Percentiles rank a stretch among this genome's conserved stretches.
phyloP scores from a whole-genome alignment of 495 filamentous ascomycete species.

The Podospora bellae-mahoneyi region DNA sequence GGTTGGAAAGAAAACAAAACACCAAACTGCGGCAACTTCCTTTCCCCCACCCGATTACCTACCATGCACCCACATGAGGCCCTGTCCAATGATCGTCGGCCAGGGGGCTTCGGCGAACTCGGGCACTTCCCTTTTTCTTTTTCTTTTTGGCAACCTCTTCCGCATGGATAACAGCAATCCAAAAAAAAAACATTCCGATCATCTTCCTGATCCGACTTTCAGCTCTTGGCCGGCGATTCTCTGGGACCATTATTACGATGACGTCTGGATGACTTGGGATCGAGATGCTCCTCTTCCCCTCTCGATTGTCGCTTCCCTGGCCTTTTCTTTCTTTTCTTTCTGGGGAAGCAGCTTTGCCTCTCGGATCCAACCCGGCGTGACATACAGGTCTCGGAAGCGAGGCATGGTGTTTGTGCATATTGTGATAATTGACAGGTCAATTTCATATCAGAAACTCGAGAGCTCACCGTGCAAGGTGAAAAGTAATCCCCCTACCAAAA shows the following conservation, averaged over 20 bases:
- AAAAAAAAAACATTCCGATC: conserved; percentile 2
- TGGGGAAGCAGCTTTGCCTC: not conserved
- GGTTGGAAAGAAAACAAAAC: conserved; percentile 5
- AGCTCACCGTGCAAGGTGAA: not conserved
- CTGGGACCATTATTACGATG: too few relatives aligned
- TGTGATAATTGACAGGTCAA: not conserved
- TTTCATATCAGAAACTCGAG: not conserved
- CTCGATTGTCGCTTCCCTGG: not conserved
- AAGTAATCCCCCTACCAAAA: not conserved
- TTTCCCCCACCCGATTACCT: not conserved
- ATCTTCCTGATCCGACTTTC: not conserved
- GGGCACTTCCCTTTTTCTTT: not conserved
- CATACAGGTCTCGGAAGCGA: not conserved
- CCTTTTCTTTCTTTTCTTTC: not conserved
- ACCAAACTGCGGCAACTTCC: not conserved
- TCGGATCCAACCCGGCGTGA: not conserved
- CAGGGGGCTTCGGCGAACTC: not conserved
- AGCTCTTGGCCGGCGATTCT: not conserved
- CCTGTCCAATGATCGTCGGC: not conserved
- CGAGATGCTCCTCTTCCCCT: not conserved
- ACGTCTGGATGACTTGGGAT: not conserved
- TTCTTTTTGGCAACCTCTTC: not conserved
- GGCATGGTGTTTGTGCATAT: not conserved
- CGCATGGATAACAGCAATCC: not conserved
- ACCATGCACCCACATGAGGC: not conserved